Evolutionary conservation across 208 protist species (phyloP).

Genomic region (Porcisia deanei): DNA sequence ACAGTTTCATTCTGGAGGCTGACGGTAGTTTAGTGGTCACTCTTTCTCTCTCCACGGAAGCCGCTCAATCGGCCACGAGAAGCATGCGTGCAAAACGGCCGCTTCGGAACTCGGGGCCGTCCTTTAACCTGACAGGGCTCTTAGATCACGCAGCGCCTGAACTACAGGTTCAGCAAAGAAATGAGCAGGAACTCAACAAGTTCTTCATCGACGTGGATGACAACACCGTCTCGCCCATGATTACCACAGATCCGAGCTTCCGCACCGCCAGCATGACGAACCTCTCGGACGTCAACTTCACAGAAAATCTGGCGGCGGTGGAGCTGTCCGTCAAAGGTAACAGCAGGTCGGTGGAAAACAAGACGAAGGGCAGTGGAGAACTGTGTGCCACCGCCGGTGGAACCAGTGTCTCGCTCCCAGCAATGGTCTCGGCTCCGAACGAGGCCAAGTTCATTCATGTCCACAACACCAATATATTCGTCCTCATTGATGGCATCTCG

Average conservation of each 20-base stretch:
- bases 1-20: too few relatives aligned
- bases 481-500: slow-evolving; percentile 85
- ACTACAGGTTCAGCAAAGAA: slow-evolving; percentile 67
- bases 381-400: not conserved
- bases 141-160: slow-evolving; percentile 43
- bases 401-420: not conserved
- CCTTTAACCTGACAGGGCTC: slow-evolving; percentile 62
- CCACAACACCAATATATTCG: slow-evolving; percentile 89
- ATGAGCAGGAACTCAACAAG: slow-evolving; percentile 62
- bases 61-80: not conserved
- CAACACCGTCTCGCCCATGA: slow-evolving; percentile 71
- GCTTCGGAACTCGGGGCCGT: slow-evolving; percentile 27
- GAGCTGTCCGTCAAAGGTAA: not conserved
- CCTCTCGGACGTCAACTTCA: slow-evolving; percentile 19
- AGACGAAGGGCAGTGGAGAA: not conserved
- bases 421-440: slow-evolving; percentile 7
- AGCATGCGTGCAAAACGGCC: slow-evolving; percentile 52
- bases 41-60: not conserved
- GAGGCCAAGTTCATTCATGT: slow-evolving; percentile 85
- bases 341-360: slow-evolving; percentile 5
- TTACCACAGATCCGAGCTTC: slow-evolving; percentile 47
- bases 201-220: slow-evolving; percentile 85
- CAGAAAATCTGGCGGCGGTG: slow-evolving; percentile 3
- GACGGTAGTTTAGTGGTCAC: not conserved
- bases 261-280: slow-evolving; percentile 11